Evolutionary conservation across 164 flowering plant species (phyloP).

Genomic region (Stephania cephalantha): DNA sequence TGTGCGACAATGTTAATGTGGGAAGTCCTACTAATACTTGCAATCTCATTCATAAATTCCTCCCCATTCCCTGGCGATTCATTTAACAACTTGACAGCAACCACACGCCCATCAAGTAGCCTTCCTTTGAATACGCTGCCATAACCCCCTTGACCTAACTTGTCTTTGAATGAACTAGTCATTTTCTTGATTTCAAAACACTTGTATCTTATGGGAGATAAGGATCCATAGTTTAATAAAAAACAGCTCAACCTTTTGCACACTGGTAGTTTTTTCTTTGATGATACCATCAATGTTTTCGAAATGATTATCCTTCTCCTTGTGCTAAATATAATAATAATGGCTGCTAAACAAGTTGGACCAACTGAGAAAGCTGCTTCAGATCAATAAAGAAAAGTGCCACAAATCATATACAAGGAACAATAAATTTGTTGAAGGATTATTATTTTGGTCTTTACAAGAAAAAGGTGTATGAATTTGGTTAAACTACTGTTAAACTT

Average conservation of each 20-base stretch:
- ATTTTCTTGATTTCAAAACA: slow-evolving; percentile 32
- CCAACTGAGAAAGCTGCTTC: background rate
- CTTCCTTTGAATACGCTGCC: slow-evolving; percentile 43
- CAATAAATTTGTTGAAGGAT: too few relatives aligned
- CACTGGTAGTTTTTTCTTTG: background rate
- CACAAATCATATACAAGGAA: background rate
- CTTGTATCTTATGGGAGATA: slow-evolving; percentile 22
- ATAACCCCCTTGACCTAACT: slow-evolving; percentile 43
- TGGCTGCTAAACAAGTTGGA: background rate
- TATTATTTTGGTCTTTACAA: too few relatives aligned
- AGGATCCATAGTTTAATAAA: slow-evolving; percentile 14
- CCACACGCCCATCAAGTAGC: slow-evolving; percentile 21
- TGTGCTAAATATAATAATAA: background rate
- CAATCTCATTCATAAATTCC: slow-evolving; percentile 33
- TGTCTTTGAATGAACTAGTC: slow-evolving; percentile 27
- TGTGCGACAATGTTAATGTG: slow-evolving; percentile 34
- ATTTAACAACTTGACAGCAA: slow-evolving; percentile 35
- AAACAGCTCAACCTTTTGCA: slow-evolving; percentile 10
- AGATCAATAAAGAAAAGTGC: background rate
- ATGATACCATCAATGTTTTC: background rate
- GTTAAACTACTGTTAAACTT: too few relatives aligned
- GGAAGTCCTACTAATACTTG: slow-evolving; percentile 33
- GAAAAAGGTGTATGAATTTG: too few relatives aligned
- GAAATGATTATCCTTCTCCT: background rate
- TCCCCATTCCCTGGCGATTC: slow-evolving; percentile 28